Base-by-base conservation (phyloP, 192 early-diverging fungal species). In the Coemansia sp. region DNA sequence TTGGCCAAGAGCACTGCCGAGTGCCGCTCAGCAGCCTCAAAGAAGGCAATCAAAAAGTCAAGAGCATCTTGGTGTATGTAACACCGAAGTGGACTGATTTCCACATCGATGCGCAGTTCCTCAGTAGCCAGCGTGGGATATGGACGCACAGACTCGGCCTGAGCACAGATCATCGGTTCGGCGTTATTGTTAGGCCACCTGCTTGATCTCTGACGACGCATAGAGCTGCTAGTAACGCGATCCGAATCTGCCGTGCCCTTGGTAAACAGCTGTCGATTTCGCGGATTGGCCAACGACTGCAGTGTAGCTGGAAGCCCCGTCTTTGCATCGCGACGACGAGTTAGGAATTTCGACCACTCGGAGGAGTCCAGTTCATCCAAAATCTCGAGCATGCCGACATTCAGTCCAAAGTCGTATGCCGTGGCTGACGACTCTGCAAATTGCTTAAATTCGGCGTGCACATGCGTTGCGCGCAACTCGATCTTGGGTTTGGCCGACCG, bases 61-160 rank as follows among this genome's bases (percentile, higher is more conserved):
- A 99, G 76, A 2, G 95, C 92, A 72, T 99, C 95, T 77, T 98
- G 95, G 78, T 99, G 95, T 36, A 99, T 87, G 65, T 94, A 91
- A 68, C 95, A 88, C 29, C 94, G 85, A 37, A 99, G 48, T 2
- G 97, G 97, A 31, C 93, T 85, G 39, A 95, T 60, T 46, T 77
- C 79, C 12, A 91, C 78, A 75, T 92, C 73, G 2, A 85, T 44
- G 7, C 85, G 83, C 69, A 82, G 45, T 70, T 80, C 77, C 32
- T 74, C 75, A 0, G 76, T 72, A 17, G 69, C 72, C 19, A 80
- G 59, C 27, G 77, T 64, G 14, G 80, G 61, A 41, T 80, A 80
- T 32, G 76, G 80, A 34, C 84, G 74, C 44, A 83, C 84, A n/a
- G 75, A 67, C 34, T 86, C 84, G 5, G 80, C 66, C 15, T 74